A percentile compares a stretch with the other conserved stretches of the same genome.
phyloP scores from a whole-genome alignment of 2,329 filamentous ascomycete genomes.

The Colletotrichum incanum region DNA sequence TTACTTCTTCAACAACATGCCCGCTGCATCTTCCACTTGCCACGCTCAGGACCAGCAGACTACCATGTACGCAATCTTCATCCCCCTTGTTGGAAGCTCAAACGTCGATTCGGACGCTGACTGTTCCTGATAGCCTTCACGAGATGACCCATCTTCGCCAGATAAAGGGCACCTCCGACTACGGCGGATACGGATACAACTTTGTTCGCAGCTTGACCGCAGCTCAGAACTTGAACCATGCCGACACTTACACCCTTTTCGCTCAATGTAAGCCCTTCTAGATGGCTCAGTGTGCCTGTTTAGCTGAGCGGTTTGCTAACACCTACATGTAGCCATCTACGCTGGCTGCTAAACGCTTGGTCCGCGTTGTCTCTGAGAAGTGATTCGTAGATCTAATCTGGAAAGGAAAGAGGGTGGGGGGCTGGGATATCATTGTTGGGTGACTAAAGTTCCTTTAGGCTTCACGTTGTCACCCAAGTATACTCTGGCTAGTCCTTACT shows the following conservation, averaged over 20 bases:
- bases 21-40: slow-evolving; percentile 21
- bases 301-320: background rate
- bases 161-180: slow-evolving; percentile 72
- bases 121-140: slow-evolving; percentile 64
- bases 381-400: fast-evolving
- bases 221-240: slow-evolving; percentile 71
- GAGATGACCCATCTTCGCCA: slow-evolving; percentile 74
- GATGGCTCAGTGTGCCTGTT: too few relatives aligned
- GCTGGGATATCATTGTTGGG: background rate
- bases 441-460: background rate
- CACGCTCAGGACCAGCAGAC: slow-evolving; percentile 63
- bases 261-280: slow-evolving; percentile 47
- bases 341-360: slow-evolving; percentile 54
- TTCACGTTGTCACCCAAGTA: background rate
- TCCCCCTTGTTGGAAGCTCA: too few relatives aligned
- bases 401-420: fast-evolving
- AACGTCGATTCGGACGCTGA: background rate
- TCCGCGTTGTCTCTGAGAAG: background rate
- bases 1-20: slow-evolving; percentile 34
- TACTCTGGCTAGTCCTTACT: background rate
- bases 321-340: slow-evolving; percentile 49
- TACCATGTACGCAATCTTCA: slow-evolving; percentile 57
- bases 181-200: slow-evolving; percentile 65
- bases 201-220: slow-evolving; percentile 66
- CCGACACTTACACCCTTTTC: slow-evolving; percentile 68